These are phyloP conservation scores for Diaporthe sp. DNA, from an alignment of 2,329 filamentous ascomycete genomes.

Conservation along the genomic window DNA sequence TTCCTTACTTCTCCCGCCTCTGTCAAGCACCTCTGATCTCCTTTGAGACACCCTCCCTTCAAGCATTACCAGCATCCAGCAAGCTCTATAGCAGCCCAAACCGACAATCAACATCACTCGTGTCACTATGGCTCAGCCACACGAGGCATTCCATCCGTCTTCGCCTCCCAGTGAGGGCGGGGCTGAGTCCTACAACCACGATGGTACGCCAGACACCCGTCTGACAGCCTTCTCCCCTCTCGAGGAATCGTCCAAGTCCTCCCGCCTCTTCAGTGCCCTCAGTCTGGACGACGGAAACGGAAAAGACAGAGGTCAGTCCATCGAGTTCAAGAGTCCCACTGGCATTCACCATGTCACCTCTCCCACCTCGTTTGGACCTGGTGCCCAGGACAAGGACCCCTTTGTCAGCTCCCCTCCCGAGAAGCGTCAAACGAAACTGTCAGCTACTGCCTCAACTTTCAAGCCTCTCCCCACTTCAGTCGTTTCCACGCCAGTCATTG, in stretches of 20 bases:
- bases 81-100: slow-evolving; percentile 1
- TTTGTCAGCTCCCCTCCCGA: slow-evolving; percentile 57
- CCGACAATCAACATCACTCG: not conserved
- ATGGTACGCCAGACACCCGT: slow-evolving; percentile 72
- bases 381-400: slow-evolving; percentile 59
- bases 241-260: slow-evolving; percentile 59
- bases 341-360: slow-evolving; percentile 27
- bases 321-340: slow-evolving; percentile 37
- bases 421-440: slow-evolving; percentile 61
- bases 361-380: slow-evolving; percentile 40
- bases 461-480: slow-evolving; percentile 55
- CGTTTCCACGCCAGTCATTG: slow-evolving; percentile 35
- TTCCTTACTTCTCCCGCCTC: not conserved
- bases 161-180: slow-evolving; percentile 65
- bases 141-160: slow-evolving; percentile 55
- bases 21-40: not conserved
- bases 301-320: slow-evolving; percentile 37
- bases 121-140: slow-evolving; percentile 52
- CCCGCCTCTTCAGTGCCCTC: slow-evolving; percentile 48
- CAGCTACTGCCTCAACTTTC: slow-evolving; percentile 72
- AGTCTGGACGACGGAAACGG: slow-evolving; percentile 43
- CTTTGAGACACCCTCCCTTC: not conserved
- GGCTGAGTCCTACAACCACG: slow-evolving; percentile 63
- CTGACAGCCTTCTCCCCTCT: slow-evolving; percentile 73
- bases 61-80: not conserved